phyloP scores from a whole-genome alignment of 805 yeast species.

The Metschnikowia kofuensis region DNA sequence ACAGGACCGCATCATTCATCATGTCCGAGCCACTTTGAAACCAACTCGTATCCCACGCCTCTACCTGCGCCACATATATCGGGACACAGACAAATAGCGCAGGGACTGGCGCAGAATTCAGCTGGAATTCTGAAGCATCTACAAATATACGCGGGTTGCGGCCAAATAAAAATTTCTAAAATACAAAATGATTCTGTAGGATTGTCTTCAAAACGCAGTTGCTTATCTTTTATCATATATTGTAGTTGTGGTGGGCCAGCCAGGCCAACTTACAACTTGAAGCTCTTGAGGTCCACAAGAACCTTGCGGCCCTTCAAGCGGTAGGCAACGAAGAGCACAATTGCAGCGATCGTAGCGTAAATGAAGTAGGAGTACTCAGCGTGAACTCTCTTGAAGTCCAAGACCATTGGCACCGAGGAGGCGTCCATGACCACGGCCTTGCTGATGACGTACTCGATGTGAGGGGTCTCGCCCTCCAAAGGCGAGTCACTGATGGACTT shows the following conservation, averaged over 20 bases:
- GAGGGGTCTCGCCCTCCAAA: constrained; percentile 8
- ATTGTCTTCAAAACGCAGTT: too few species aligned
- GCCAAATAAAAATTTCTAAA: too few species aligned
- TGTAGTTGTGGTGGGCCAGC: neutral
- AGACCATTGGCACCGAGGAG: constrained; percentile 2
- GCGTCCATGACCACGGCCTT: constrained; percentile 3
- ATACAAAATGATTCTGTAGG: too few species aligned
- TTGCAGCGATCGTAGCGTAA: constrained; percentile 7
- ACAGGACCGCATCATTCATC: too few species aligned
- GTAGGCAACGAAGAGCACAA: constrained; percentile 3
- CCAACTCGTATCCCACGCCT: too few species aligned
- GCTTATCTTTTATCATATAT: too few species aligned
- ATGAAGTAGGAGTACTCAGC: constrained; percentile 14
- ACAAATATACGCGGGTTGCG: too few species aligned
- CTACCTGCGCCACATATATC: too few species aligned
- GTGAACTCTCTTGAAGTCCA: constrained; percentile 5
- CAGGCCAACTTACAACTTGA: constrained; percentile 9
- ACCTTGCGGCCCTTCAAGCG: constrained; percentile 13
- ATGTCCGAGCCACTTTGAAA: too few species aligned
- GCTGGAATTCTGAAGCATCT: too few species aligned
- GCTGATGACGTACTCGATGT: constrained; percentile 8
- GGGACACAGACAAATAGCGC: too few species aligned
- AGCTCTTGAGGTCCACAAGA: constrained; percentile 14
- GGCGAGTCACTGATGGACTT: constrained; percentile 11
- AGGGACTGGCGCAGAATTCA: too few species aligned